Conservation (phyloP, 1,284 basidiomycete genomes). For the Ceratobasidium sp. region DNA sequence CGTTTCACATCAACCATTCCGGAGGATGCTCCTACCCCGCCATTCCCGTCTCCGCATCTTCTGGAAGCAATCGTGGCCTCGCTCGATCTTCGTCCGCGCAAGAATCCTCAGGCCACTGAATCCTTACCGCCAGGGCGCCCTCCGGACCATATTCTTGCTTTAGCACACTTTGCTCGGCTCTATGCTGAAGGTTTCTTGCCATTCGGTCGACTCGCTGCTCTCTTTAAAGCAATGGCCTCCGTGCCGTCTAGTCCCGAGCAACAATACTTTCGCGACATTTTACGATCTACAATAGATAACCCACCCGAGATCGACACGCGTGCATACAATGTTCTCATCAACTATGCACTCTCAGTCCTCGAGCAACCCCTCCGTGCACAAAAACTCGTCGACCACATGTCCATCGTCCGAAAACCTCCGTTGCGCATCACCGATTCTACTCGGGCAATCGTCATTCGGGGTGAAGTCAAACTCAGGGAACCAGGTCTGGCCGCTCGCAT, state of each 20-base stretch:
- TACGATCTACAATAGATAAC: slow-evolving; percentile 9
- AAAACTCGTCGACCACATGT: slow-evolving; percentile 70
- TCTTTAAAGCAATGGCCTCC: slow-evolving; percentile 23
- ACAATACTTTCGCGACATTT: slow-evolving; percentile 22
- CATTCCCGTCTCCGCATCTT: slow-evolving; percentile 26
- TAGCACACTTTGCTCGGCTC: slow-evolving; percentile 27
- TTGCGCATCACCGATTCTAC: slow-evolving; percentile 66
- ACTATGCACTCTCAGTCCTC: slow-evolving; percentile 75
- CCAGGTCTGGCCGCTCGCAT: slow-evolving; percentile 30
- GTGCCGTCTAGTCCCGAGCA: slow-evolving; percentile 11
- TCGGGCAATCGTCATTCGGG: slow-evolving; percentile 70
- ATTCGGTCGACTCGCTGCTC: slow-evolving; percentile 29
- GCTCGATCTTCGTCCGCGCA: slow-evolving; percentile 30
- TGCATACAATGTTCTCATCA: slow-evolving; percentile 73
- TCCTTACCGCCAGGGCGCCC: slow-evolving; percentile 35
- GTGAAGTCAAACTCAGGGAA: slow-evolving; percentile 25
- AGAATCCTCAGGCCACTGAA: slow-evolving; percentile 19
- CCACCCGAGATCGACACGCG: slow-evolving; percentile 62
- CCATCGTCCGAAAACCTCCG: slow-evolving; percentile 59
- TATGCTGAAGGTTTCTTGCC: slow-evolving; percentile 39
- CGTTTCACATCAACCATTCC: slow-evolving; percentile 34
- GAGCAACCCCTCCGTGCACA: slow-evolving; percentile 66
- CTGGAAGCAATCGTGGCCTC: slow-evolving; percentile 36
- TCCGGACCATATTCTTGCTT: slow-evolving; percentile 28
- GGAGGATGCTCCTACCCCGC: slow-evolving; percentile 8